Conservation (phyloP, 2,329 filamentous ascomycete species). For the Sarocladium strictum region DNA sequence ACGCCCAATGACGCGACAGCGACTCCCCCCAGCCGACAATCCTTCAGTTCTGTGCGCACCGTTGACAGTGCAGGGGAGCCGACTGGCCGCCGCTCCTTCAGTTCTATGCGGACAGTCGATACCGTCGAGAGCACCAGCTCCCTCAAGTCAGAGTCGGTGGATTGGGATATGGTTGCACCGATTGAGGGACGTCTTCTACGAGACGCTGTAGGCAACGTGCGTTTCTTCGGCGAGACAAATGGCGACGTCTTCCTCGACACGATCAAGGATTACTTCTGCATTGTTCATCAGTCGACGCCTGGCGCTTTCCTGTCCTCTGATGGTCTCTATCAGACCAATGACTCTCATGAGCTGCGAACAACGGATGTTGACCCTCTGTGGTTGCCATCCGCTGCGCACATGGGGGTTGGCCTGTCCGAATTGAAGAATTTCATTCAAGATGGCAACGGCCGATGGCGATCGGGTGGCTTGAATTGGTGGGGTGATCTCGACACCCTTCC, state of each 20-base stretch:
- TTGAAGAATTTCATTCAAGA: conserved; percentile 40
- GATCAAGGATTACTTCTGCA: conserved; percentile 40
- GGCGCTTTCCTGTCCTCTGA: conserved; percentile 31
- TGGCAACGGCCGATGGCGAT: conserved; percentile 31
- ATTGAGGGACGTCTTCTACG: conserved; percentile 35
- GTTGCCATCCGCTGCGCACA: conserved; percentile 31
- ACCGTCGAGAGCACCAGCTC: conserved; percentile 2
- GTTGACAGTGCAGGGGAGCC: conserved; percentile 4
- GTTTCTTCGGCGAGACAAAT: conserved; percentile 44
- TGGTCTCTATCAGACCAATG: conserved; percentile 41
- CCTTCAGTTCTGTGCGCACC: conserved; percentile 13
- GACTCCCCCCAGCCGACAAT: neutral
- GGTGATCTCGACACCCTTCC: conserved; percentile 31
- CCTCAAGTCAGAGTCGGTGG: conserved; percentile 1
- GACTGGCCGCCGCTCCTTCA: conserved; percentile 5
- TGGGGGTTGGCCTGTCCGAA: conserved; percentile 31
- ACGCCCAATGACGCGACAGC: neutral
- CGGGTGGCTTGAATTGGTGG: conserved; percentile 45
- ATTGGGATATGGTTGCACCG: neutral
- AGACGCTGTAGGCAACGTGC: conserved; percentile 36
- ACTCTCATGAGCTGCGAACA: conserved; percentile 34
- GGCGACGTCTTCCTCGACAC: conserved; percentile 44
- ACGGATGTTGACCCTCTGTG: conserved; percentile 32
- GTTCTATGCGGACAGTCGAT: conserved; percentile 11
- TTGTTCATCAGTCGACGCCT: conserved; percentile 15